Conservation (phyloP, 108 stramenopile genomes). For the Tribonema minus region DNA sequence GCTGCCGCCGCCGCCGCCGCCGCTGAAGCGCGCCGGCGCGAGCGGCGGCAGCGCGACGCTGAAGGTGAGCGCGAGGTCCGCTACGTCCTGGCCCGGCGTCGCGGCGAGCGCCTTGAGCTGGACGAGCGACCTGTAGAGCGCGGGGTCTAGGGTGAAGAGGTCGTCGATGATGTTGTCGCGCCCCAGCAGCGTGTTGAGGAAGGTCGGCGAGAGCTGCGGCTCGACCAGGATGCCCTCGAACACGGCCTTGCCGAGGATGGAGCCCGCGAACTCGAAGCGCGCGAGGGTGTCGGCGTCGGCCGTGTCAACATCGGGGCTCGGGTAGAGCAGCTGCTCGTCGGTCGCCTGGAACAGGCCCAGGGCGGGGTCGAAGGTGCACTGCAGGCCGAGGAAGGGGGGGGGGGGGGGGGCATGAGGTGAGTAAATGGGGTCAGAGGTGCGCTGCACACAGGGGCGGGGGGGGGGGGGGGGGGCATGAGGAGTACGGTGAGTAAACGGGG, state of each 20-base stretch:
- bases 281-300: conserved; percentile 44
- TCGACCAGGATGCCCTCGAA: conserved; percentile 67
- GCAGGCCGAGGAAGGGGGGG: too few relatives aligned
- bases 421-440: too few relatives aligned
- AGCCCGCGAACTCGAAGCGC: conserved; percentile 85
- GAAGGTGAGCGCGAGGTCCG: conserved; percentile 74
- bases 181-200: conserved; percentile 52
- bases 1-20: too few relatives aligned
- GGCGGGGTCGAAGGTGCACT: conserved; percentile 43
- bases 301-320: conserved; percentile 1
- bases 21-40: too few relatives aligned
- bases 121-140: conserved; percentile 77
- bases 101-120: conserved; percentile 57
- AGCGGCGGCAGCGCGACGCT: background rate
- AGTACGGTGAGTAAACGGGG: too few relatives aligned
- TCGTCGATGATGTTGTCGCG: conserved; percentile 84
- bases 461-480: too few relatives aligned
- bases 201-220: conserved; percentile 43
- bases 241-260: conserved; percentile 90
- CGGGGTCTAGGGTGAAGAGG: conserved; percentile 82
- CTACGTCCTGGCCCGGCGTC: conserved; percentile 43
- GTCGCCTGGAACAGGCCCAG: conserved; percentile 47
- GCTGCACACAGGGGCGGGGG: too few relatives aligned
- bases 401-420: too few relatives aligned
- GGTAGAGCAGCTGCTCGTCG: conserved; percentile 47